Percentiles rank a stretch among this genome's conserved stretches.
These are phyloP conservation scores for Amphicarpaea edgeworthii DNA, from an alignment of 306 rosid species.

Conservation along the genomic window DNA sequence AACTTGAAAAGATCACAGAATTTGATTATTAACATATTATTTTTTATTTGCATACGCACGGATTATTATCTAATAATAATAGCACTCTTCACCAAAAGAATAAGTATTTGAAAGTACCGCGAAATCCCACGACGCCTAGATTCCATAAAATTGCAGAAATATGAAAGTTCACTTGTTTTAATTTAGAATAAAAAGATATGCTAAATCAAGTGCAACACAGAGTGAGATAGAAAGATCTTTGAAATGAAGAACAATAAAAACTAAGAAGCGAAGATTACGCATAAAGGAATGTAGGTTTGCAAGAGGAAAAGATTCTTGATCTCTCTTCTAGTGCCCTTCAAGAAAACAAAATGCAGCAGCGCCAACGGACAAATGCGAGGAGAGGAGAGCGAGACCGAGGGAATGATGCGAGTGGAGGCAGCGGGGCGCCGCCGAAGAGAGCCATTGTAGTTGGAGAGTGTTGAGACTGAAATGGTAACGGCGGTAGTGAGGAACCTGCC, in stretches of 20 bases:
- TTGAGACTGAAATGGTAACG: constrained; percentile 35
- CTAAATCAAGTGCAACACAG: constrained; percentile 14
- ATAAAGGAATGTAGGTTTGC: constrained; percentile 90
- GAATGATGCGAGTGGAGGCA: constrained; percentile 63
- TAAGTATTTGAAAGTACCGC: too few relatives aligned
- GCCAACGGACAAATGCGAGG: constrained; percentile 71
- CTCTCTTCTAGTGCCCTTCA: constrained; percentile 84
- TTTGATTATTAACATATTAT: not conserved
- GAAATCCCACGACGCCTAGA: constrained; percentile 7
- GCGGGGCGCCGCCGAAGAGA: constrained; percentile 56
- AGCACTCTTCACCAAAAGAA: too few relatives aligned
- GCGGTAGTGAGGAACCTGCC: constrained; percentile 46
- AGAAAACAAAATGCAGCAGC: constrained; percentile 82
- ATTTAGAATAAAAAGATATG: not conserved
- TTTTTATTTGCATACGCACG: not conserved
- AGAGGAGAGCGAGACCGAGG: constrained; percentile 57
- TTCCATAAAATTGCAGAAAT: constrained; percentile 9
- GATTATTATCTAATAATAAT: not conserved
- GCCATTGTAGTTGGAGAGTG: constrained; percentile 57
- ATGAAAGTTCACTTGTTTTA: not conserved
- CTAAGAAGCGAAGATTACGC: constrained; percentile 51
- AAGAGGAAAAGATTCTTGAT: constrained; percentile 80
- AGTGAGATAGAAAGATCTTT: not conserved
- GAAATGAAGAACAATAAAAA: not conserved
- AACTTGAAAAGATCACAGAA: too few relatives aligned